These are phyloP conservation scores for Extremus antarcticus DNA, from an alignment of 495 filamentous ascomycete species.

Conservation along the genomic window DNA sequence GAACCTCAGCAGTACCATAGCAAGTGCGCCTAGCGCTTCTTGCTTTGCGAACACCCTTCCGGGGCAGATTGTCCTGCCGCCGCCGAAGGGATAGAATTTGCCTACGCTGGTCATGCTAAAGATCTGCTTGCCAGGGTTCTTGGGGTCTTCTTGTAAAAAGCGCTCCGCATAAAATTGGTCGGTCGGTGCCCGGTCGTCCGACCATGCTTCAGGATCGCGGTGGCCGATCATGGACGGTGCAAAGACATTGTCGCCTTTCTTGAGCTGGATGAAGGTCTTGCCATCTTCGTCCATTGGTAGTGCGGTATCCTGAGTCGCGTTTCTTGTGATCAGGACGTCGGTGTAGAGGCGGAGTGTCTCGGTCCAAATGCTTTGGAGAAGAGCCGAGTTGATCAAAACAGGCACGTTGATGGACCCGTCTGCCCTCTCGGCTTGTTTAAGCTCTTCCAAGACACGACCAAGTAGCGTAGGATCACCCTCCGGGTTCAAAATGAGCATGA, in stretches of 20 bases:
- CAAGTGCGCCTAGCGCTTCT: constrained; percentile 13
- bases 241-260: constrained; percentile 20
- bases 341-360: constrained; percentile 20
- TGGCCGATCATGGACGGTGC: constrained; percentile 21
- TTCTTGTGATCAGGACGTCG: constrained; percentile 20
- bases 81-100: constrained; percentile 21
- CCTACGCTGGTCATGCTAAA: constrained; percentile 13
- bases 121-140: constrained; percentile 10
- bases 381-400: constrained; percentile 12
- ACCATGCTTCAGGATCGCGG: constrained; percentile 11
- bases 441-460: constrained; percentile 14
- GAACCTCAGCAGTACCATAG: constrained; percentile 15
- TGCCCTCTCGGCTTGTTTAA: constrained; percentile 4
- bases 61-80: constrained; percentile 16
- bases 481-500: constrained; percentile 22
- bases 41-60: constrained; percentile 19
- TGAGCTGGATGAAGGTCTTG: constrained; percentile 2
- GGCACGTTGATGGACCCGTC: constrained; percentile 18
- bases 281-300: constrained; percentile 19
- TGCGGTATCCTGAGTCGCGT: constrained; percentile 10
- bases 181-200: constrained; percentile 1
- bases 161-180: constrained; percentile 17
- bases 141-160: constrained; percentile 11
- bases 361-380: constrained; percentile 21
- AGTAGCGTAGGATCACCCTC: constrained; percentile 13